Evolutionary conservation across 2,329 filamentous ascomycete species (phyloP), one percentile per base, ranked within the genome.

Genomic region (Pezicula rhizophila): DNA sequence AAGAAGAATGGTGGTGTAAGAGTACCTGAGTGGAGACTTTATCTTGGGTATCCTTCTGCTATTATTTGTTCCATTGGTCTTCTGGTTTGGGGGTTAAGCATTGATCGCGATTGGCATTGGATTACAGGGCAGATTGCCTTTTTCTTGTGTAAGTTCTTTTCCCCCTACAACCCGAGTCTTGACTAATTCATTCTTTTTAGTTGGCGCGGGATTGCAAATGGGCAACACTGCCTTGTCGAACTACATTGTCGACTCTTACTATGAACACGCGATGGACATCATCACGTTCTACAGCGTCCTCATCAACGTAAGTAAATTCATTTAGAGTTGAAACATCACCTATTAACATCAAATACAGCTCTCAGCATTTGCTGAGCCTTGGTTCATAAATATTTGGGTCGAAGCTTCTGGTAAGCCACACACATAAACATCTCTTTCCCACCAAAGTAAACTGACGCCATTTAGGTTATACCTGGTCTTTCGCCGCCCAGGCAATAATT

Each of bases 231-330:
- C 72, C 2, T 63, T 75, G 8, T 74, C 69, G 40, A 68, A 70
- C 5, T 80, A 80, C 57, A 68, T 80, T 14, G 70, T 80, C 31
- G 78, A 81, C 58, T 69, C 69, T 41, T 80, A 80, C 58, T 76
- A 76, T 0, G 60, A 75, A 14, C 75, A 80, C 57, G 73, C 73
- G 34, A 79, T 76, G 60, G 73, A 73, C 38, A 67, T 76, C 34
- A 69, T 79, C 28, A 76, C 72, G 7, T 80, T 79, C 57, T 79
- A 78, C 57, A 68, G 72, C 7, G 74, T 79, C 3, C 66, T 77
- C 40, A 66, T 79, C 35, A 79, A 78, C 54, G 56, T 77, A 42
- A 70, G 70, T 37, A 71, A 71, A 71, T 2, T 77, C 77, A 52
- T 38, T 23, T 42, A 8, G 10, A 15, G 8, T 15, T 34, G n/a